Evolutionary conservation across 768 basidiomycete genomes (phyloP), one percentile per base, ranked within the genome.

Genomic region (Suillus subaureus): DNA sequence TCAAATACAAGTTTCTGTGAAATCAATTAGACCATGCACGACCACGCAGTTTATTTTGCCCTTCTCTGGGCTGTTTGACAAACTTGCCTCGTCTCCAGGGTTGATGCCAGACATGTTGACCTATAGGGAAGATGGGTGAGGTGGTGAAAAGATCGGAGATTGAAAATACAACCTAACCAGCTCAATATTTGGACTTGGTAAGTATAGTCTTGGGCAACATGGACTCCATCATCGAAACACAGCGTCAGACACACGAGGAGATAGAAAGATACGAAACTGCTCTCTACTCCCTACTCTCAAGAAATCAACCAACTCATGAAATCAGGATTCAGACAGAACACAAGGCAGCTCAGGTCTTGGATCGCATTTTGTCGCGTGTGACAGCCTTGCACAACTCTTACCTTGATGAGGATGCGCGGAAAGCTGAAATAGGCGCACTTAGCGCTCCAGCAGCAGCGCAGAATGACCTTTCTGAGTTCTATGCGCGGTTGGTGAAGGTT

Each of bases 191-290:
- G 66, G 63, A 21, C 56, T 52, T n/a, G 39, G 28, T 51, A 51
- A 65, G 65, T 35, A 43, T 65, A 68, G 58, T 39, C 67, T 37
- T 54, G 61, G 39, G 67, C 69, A 68, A 45, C 52, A 97, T 97
- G 96, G 95, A 98, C 84, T 96, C 94, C 55, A 82, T 94, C 72
- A 83, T 98, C 74, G 97, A 99, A 79, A 81, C 93, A n/a, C 93
- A 97, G 74, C 89, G 97, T 61, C 95, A 96, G 72, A 92, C 91
- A 15, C 97, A 99, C 79, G 96, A 98, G 79, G 96, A 98, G 77
- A 85, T 95, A 31, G 97, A 99, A 80, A 89, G 92, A 61, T 92
- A 94, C 70, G 92, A 99, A 76, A 85, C 89, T 57, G 94, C 92
- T 12, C 85, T 98, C 21, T 93, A 94, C 64, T 89, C 89, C 4